These are phyloP conservation scores for Colletotrichum tanaceti DNA, from an alignment of 2,329 filamentous ascomycete genomes.

Conservation along the genomic window DNA sequence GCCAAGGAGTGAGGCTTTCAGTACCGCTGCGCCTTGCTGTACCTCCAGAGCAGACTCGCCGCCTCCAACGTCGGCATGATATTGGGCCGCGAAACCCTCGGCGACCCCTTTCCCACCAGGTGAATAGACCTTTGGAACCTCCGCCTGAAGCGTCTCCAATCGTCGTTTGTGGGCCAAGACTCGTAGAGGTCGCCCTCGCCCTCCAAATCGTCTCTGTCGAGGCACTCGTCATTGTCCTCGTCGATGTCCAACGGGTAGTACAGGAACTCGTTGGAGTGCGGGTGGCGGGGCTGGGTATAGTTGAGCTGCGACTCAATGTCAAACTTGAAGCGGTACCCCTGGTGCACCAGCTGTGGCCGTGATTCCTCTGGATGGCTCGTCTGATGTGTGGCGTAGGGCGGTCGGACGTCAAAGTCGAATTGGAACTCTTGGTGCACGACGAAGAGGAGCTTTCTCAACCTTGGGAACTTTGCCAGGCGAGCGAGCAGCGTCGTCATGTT, in stretches of 20 bases:
- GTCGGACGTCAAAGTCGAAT: conserved; percentile 55
- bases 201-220: conserved; percentile 40
- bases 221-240: conserved; percentile 46
- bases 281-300: conserved; percentile 54
- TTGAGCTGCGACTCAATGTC: conserved; percentile 61
- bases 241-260: conserved; percentile 52
- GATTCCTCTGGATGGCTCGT: conserved; percentile 40
- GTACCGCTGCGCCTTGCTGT: conserved; percentile 35
- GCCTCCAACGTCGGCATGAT: conserved; percentile 40
- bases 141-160: conserved; percentile 53
- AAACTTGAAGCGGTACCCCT: conserved; percentile 60
- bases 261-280: conserved; percentile 55
- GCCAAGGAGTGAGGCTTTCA: background rate
- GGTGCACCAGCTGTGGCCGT: conserved; percentile 55
- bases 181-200: conserved; percentile 49
- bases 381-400: conserved; percentile 42
- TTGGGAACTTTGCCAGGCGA: conserved; percentile 54
- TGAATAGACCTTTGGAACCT: conserved; percentile 50
- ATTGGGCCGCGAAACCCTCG: conserved; percentile 9
- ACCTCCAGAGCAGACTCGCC: conserved; percentile 41
- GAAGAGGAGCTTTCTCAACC: conserved; percentile 56
- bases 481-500: conserved; percentile 58
- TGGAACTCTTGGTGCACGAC: conserved; percentile 62
- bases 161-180: conserved; percentile 55
- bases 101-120: conserved; percentile 49